A percentile compares a stretch with the other conserved stretches of the same genome.
Conservation (phyloP, 2,329 filamentous ascomycete species). For the Pseudogymnoascus sp. region DNA sequence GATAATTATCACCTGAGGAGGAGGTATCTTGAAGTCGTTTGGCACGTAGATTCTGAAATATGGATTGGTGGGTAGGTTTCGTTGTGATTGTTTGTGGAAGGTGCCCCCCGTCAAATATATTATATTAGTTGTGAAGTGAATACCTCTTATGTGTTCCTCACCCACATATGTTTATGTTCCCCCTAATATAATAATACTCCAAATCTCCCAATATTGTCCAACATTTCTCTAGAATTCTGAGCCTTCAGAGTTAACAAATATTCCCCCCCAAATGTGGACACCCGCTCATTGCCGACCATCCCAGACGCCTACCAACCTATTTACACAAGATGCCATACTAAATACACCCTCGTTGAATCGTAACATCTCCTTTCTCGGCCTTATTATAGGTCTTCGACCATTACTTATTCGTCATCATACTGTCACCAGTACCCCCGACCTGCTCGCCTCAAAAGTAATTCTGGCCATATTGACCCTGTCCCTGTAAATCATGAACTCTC, state of each 20-base stretch:
- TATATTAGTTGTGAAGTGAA: background rate
- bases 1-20: background rate
- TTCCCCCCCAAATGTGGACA: background rate
- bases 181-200: background rate
- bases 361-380: background rate
- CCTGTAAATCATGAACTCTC: conserved; percentile 33
- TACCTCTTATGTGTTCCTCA: background rate
- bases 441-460: background rate
- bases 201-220: background rate
- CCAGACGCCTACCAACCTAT: conserved; percentile 2
- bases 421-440: background rate
- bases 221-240: background rate
- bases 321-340: conserved; percentile 6
- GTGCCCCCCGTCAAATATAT: background rate
- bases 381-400: background rate
- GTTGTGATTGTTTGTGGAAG: conserved; percentile 1
- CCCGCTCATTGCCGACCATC: background rate
- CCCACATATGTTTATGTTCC: background rate
- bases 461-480: conserved; percentile 21
- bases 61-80: background rate
- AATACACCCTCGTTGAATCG: conserved; percentile 1
- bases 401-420: background rate
- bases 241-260: background rate
- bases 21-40: background rate
- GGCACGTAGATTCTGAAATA: background rate